Percentiles rank a stretch among this genome's conserved stretches.
Conservation (phyloP, 2,329 filamentous ascomycete species). For the Colletotrichum sp. region DNA sequence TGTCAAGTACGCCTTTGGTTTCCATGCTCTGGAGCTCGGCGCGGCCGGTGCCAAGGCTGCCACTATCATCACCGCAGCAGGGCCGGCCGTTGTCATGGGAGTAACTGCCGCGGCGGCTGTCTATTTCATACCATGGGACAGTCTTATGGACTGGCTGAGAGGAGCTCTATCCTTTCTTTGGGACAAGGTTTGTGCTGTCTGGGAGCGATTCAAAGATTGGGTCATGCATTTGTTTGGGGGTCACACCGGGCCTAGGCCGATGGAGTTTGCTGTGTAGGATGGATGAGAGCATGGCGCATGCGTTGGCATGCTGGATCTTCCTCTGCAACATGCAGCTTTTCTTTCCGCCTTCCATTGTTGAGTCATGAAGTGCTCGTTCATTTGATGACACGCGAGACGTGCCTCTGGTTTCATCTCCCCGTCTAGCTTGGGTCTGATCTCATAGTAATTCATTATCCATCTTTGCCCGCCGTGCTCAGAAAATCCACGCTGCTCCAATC, state of each 20-base stretch:
- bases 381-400: background rate
- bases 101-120: background rate
- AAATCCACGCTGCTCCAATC: too few species aligned
- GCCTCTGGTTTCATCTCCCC: background rate
- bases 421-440: background rate
- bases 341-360: background rate
- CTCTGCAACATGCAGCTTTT: background rate
- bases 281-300: background rate
- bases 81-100: background rate
- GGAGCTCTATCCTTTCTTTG: background rate
- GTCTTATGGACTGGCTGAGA: background rate
- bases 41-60: background rate
- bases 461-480: too few species aligned
- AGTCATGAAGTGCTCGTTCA: background rate
- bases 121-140: slow-evolving; percentile 2
- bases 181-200: background rate
- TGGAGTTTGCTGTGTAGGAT: background rate
- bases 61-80: background rate
- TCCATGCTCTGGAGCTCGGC: background rate
- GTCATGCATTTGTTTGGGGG: background rate
- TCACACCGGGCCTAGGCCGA: background rate
- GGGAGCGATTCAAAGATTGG: background rate
- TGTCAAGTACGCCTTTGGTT: background rate
- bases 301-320: background rate
- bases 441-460: background rate